phyloP scores from a whole-genome alignment of 106 monocot genomes.

The Dioscorea dumetorum region DNA sequence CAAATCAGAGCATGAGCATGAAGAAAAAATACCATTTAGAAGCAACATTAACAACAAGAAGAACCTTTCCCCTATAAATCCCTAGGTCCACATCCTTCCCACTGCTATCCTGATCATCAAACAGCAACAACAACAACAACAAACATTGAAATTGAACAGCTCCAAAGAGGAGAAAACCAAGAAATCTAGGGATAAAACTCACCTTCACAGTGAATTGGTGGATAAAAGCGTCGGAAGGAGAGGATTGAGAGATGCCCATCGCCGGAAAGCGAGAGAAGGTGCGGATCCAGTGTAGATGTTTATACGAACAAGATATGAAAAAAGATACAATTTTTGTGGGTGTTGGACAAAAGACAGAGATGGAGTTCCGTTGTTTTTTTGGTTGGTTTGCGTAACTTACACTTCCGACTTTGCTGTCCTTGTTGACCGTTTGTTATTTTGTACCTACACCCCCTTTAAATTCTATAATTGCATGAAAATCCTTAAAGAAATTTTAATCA shows the following conservation, averaged over 20 bases:
- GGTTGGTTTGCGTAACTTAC: no score
- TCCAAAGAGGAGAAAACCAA: neutral
- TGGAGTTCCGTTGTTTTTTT: no score
- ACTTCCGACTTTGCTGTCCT: no score
- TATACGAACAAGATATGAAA: no score
- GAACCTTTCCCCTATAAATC: slow-evolving; percentile 58
- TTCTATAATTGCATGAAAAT: no score
- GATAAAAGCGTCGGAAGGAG: slow-evolving; percentile 37
- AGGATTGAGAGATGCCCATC: slow-evolving; percentile 59
- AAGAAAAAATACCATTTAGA: slow-evolving; percentile 52
- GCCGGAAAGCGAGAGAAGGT: neutral
- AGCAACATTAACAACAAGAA: slow-evolving; percentile 71
- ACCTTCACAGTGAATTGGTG: slow-evolving; percentile 82
- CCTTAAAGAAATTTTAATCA: no score
- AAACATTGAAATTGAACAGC: neutral
- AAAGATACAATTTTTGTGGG: no score
- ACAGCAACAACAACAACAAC: slow-evolving; percentile 3
- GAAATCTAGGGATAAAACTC: neutral
- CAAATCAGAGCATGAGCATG: neutral
- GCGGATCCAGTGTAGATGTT: no score
- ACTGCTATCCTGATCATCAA: slow-evolving; percentile 35
- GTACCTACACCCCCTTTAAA: no score
- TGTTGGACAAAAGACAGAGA: no score
- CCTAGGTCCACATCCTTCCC: slow-evolving; percentile 54
- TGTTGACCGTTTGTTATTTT: no score